Percentiles rank a stretch among this genome's conserved stretches.
These are phyloP conservation scores for Penicillium steckii DNA, from an alignment of 495 filamentous ascomycete species.

Conservation along the genomic window DNA sequence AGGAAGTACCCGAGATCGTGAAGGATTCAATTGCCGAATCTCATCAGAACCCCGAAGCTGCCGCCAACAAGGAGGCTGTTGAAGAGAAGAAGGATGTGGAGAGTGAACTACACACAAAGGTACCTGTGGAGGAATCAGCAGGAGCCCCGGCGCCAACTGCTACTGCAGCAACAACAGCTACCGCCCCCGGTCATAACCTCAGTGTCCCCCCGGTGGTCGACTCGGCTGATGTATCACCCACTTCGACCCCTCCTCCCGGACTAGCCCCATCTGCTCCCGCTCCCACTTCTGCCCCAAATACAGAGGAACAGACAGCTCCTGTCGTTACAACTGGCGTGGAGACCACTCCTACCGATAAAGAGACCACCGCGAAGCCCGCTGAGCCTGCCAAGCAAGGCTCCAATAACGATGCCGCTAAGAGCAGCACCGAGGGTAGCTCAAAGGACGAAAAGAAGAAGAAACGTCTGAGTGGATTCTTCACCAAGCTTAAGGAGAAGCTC, in stretches of 20 bases:
- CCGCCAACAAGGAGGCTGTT: constrained; percentile 63
- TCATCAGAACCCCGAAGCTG: constrained; percentile 65
- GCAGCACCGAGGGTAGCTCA: constrained; percentile 13
- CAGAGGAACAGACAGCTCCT: constrained; percentile 18
- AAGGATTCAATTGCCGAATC: constrained; percentile 70
- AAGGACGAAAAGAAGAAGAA: constrained; percentile 51
- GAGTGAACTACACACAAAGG: constrained; percentile 59
- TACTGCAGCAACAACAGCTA: constrained; percentile 41
- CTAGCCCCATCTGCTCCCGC: constrained; percentile 11
- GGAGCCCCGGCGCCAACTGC: constrained; percentile 55
- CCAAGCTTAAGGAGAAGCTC: constrained; percentile 50
- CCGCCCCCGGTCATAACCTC: constrained; percentile 33
- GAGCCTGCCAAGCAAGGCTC: constrained; percentile 1
- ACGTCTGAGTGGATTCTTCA: constrained; percentile 46
- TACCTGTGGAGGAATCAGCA: constrained; percentile 44
- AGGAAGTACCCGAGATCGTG: constrained; percentile 67
- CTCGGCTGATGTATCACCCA: constrained; percentile 45
- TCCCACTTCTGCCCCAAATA: constrained; percentile 10
- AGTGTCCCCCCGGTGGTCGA: constrained; percentile 18
- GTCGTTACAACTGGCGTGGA: constrained; percentile 38
- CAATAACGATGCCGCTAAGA: constrained; percentile 5
- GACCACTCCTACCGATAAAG: constrained; percentile 16
- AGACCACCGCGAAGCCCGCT: constrained; percentile 20
- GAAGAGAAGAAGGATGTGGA: constrained; percentile 78
- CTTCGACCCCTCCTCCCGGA: constrained; percentile 34